Evolutionary conservation across 306 rosid species (phyloP).

Genomic region (Glycine soja): DNA sequence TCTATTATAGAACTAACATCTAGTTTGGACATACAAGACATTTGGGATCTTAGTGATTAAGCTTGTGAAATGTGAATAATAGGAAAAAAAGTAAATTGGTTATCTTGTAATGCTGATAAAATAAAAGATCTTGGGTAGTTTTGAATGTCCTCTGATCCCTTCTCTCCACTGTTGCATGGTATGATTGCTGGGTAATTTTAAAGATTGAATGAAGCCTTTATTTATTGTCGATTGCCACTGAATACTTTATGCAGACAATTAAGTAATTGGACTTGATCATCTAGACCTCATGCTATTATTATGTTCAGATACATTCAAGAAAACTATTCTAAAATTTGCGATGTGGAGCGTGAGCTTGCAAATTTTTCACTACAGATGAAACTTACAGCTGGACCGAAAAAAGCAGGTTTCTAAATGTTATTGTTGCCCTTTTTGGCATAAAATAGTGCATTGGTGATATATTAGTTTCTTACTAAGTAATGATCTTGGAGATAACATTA

Average conservation of each 20-base stretch:
- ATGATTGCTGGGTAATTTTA: background rate
- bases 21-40: constrained; percentile 15
- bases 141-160: constrained; percentile 8
- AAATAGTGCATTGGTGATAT: constrained; percentile 20
- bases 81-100: constrained; percentile 19
- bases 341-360: constrained; percentile 88
- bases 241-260: constrained; percentile 13
- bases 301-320: constrained; percentile 80
- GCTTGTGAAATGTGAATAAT: constrained; percentile 28
- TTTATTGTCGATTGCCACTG: no score
- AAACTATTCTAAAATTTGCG: constrained; percentile 88
- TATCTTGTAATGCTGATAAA: constrained; percentile 33
- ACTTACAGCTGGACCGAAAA: constrained; percentile 94
- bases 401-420: constrained; percentile 72
- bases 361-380: constrained; percentile 85
- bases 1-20: background rate
- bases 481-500: constrained; percentile 13
- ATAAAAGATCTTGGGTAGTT: constrained; percentile 22
- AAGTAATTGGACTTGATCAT: constrained; percentile 16
- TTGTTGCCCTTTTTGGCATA: constrained; percentile 36
- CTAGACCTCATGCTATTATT: constrained; percentile 2
- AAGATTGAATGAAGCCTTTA: no score
- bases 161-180: constrained; percentile 8
- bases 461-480: constrained; percentile 21
- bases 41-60: constrained; percentile 28